phyloP scores from a whole-genome alignment of 441 rosid genomes.

The Pelargonium myrrhifolium region DNA sequence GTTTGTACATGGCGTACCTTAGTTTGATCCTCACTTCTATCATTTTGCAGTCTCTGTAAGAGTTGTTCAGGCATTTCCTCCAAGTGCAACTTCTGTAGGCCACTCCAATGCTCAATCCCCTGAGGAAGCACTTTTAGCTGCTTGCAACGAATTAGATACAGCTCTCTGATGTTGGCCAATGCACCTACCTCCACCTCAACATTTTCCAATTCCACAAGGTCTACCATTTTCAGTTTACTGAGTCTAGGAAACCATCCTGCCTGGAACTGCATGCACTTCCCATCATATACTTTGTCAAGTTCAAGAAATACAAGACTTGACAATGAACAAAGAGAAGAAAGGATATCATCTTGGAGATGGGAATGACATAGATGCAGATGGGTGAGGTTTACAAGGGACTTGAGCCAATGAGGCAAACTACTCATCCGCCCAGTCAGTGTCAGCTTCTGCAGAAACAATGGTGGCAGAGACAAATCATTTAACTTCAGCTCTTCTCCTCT shows the following conservation, averaged over 20 bases:
- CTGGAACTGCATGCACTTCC: constrained; percentile 5
- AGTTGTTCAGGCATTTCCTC: constrained; percentile 23
- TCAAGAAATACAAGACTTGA: constrained; percentile 6
- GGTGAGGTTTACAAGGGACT: constrained; percentile 17
- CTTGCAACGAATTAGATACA: constrained; percentile 21
- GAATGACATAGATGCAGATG: constrained; percentile 23
- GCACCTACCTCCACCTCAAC: constrained; percentile 10
- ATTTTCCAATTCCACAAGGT: not conserved
- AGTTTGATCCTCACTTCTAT: constrained; percentile 6
- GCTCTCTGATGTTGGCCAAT: constrained; percentile 18
- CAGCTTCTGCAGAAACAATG: constrained; percentile 23
- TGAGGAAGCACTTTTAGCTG: constrained; percentile 20
- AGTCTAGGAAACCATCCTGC: constrained; percentile 10
- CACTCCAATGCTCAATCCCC: constrained; percentile 17
- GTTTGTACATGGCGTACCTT: constrained; percentile 19
- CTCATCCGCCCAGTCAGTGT: constrained; percentile 22
- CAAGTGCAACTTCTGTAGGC: constrained; percentile 21
- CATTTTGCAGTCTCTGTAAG: constrained; percentile 2
- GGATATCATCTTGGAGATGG: constrained; percentile 2
- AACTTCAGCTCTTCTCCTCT: constrained; percentile 21
- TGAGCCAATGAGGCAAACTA: constrained; percentile 22
- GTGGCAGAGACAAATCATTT: constrained; percentile 19
- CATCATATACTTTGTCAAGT: not conserved
- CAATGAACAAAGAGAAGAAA: not conserved
- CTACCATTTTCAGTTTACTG: constrained; percentile 15